phyloP scores from a whole-genome alignment of 1,284 basidiomycete genomes.

The Ustilago sp. region DNA sequence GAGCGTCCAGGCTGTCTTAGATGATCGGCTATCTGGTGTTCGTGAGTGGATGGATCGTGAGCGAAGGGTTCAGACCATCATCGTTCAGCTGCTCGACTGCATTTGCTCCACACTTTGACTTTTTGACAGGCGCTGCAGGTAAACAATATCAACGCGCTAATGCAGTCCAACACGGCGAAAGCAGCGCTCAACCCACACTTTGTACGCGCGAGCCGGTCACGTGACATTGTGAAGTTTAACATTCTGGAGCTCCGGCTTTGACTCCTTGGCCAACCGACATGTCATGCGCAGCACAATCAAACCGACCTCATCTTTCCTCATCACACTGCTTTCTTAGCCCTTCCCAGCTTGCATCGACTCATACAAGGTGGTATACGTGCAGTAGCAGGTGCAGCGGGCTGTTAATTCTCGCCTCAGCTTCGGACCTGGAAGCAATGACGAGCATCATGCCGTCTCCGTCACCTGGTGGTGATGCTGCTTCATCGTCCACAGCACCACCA shows the following conservation, averaged over 20 bases:
- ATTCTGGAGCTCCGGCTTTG: not conserved
- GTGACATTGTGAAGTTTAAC: constrained; percentile 23
- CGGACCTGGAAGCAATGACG: constrained; percentile 18
- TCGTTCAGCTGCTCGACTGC: not conserved
- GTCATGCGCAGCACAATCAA: constrained; percentile 10
- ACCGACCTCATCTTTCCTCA: not conserved
- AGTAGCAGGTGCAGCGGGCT: no score
- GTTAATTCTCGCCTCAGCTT: not conserved
- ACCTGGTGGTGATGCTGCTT: constrained; percentile 6
- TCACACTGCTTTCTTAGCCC: not conserved
- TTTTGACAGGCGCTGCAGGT: constrained; percentile 6
- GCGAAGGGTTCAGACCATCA: constrained; percentile 1
- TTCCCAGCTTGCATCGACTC: no score
- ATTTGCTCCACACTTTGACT: not conserved
- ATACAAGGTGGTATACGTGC: no score
- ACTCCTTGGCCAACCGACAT: constrained; percentile 27
- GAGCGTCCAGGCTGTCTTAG: no score
- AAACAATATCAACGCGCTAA: constrained; percentile 27
- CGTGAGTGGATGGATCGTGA: not conserved
- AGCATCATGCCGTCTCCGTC: constrained; percentile 12
- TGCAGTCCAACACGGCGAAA: not conserved
- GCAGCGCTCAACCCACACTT: constrained; percentile 14
- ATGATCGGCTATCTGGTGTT: not conserved
- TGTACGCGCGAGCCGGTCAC: constrained; percentile 27
- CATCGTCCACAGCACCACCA: constrained; percentile 12